Evolutionary conservation across 257 asterid genomes (phyloP), one percentile per base, ranked within the genome.

Genomic region (Solanum dulcamara): DNA sequence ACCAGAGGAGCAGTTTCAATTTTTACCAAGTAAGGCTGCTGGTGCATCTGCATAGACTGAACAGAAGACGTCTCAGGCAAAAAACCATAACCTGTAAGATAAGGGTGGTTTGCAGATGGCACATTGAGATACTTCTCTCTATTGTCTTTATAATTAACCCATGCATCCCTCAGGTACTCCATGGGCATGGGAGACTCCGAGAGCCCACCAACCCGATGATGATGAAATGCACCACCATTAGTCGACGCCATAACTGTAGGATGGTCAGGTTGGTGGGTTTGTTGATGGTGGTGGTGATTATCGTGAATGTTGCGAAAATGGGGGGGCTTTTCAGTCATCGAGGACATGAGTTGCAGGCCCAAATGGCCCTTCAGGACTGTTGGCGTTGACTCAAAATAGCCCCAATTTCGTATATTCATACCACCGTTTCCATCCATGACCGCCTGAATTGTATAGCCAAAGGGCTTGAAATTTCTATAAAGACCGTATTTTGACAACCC

Each of bases 391-490:
- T 89, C 96, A 9, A 79, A 55, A 85, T 87, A 91, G 9, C 85
- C 90, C 98, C 98, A 94, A 87, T 88, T 92, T 88, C 91, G 90
- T 83, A 85, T 59, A 89, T 89, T 89, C 88, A 90, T 30, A 79
- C 89, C 50, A 13, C 93, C 95, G 89, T 90, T 90, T n/a, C 89
- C 96, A 88, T 94, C 98, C 98, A 95, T 94, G 85, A 37, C 82
- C 85, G 48, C 84, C 86, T 80, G 40, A 82, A 84, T 32, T 42
- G 35, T 72, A 81, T 70, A 81, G 26, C 37, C 33, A 32, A 80
- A 46, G 53, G 71, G 55, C 86, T 64, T 26, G 20, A 81, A 26
- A 50, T 51, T 42, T 83, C 84, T 82, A 79, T 81, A 88, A 90
- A 86, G 67, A 48, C 62, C 42, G 67, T 13, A 74, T 35, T 85